These are phyloP conservation scores for Graphilbum fragrans DNA, from an alignment of 2,329 filamentous ascomycete genomes.

Conservation along the genomic window DNA sequence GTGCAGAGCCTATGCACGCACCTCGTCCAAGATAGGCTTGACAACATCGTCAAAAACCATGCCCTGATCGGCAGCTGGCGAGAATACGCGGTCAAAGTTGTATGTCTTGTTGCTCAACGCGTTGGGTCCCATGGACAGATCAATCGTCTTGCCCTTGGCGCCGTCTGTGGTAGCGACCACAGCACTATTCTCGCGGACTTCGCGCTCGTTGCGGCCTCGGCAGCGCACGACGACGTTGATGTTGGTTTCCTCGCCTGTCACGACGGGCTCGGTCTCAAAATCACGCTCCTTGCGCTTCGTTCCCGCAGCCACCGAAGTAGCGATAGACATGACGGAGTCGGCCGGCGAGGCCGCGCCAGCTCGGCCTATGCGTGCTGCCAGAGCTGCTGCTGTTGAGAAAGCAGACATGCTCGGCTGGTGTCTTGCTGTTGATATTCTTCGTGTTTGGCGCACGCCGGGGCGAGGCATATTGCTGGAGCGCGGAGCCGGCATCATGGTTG, in stretches of 20 bases:
- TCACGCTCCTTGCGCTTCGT: conserved; percentile 82
- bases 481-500: conserved; percentile 2
- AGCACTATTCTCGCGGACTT: conserved; percentile 87
- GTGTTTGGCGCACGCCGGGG: conserved; percentile 15
- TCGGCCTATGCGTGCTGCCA: conserved; percentile 18
- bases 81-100: conserved; percentile 94
- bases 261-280: conserved; percentile 51
- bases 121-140: conserved; percentile 84
- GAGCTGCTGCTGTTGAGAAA: conserved; percentile 4
- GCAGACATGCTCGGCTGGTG: conserved; percentile 7
- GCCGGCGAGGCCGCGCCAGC: conserved; percentile 53
- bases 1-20: conserved; percentile 30
- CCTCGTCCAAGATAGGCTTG: conserved; percentile 83
- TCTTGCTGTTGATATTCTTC: conserved; percentile 12
- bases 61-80: conserved; percentile 80
- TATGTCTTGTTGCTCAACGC: conserved; percentile 94
- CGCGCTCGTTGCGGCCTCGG: conserved; percentile 81
- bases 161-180: conserved; percentile 83
- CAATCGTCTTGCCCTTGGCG: conserved; percentile 72
- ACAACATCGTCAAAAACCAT: conserved; percentile 96
- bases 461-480: background rate
- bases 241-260: conserved; percentile 64
- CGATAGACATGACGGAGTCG: conserved; percentile 51
- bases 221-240: conserved; percentile 97
- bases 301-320: conserved; percentile 40